Evolutionary conservation across 768 basidiomycete species (phyloP).

Genomic region (Pholiota molesta): DNA sequence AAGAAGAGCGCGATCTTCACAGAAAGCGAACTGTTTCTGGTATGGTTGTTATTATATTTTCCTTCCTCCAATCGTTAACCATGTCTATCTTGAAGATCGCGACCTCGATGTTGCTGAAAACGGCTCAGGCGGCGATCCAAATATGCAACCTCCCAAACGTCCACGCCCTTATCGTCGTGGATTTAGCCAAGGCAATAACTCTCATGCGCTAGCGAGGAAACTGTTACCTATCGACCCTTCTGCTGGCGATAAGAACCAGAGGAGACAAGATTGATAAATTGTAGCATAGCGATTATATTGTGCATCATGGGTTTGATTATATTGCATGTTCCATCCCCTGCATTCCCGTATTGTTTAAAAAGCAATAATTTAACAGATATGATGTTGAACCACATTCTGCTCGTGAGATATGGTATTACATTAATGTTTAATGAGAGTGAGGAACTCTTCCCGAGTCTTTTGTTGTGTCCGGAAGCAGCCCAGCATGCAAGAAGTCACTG

Average conservation of each 20-base stretch:
- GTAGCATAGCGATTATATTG: conserved; percentile 17
- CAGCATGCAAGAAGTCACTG: conserved; percentile 96
- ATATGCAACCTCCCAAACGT: conserved; percentile 56
- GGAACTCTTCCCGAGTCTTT: conserved; percentile 97
- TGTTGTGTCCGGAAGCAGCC: conserved; percentile 99
- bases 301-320: conserved; percentile 10
- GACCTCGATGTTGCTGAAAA: conserved; percentile 55
- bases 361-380: conserved; percentile 19
- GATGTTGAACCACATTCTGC: conserved; percentile 13
- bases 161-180: conserved; percentile 56
- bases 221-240: conserved; percentile 64
- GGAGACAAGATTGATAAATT: conserved; percentile 54
- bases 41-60: conserved; percentile 33
- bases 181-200: conserved; percentile 24
- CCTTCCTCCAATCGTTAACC: conserved; percentile 8
- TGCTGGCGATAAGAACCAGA: conserved; percentile 58
- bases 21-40: conserved; percentile 75
- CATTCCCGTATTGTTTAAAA: conserved; percentile 6
- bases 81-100: conserved; percentile 47
- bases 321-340: conserved; percentile 9
- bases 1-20: conserved; percentile 65
- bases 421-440: conserved; percentile 71
- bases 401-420: conserved; percentile 12
- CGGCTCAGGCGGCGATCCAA: conserved; percentile 37
- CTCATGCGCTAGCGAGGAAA: conserved; percentile 56